phyloP scores from a whole-genome alignment of 73 alveolate genomes.

The Blepharisma stoltei region DNA sequence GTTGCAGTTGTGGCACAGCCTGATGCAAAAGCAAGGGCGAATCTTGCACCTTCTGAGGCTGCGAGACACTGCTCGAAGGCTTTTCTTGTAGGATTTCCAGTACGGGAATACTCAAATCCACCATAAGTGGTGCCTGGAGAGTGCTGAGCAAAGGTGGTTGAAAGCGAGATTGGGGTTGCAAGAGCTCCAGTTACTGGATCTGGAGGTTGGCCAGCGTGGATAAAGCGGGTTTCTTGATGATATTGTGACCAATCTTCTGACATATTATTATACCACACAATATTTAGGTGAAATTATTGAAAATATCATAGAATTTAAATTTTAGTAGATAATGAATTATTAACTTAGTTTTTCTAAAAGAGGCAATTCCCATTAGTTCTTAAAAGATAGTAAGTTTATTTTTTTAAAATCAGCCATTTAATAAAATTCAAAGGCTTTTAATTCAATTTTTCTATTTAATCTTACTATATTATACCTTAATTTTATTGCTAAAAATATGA shows the following conservation, averaged over 20 bases:
- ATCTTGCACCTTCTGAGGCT: slow-evolving; percentile 66
- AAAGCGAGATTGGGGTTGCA: slow-evolving; percentile 67
- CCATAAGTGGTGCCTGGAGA: slow-evolving; percentile 47
- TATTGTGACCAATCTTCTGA: neutral
- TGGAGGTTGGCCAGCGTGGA: slow-evolving; percentile 74
- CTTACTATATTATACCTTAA: too few species aligned
- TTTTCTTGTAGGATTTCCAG: slow-evolving; percentile 74
- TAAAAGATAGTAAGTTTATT: too few species aligned
- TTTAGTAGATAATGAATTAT: too few species aligned
- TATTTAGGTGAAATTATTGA: too few species aligned
- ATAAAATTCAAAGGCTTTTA: too few species aligned
- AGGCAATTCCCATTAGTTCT: too few species aligned
- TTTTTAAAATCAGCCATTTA: too few species aligned
- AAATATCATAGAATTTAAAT: too few species aligned
- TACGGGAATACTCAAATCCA: slow-evolving; percentile 59
- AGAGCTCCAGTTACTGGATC: slow-evolving; percentile 69
- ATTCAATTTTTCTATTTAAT: too few species aligned
- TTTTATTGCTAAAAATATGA: too few species aligned
- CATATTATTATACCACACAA: neutral
- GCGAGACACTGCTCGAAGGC: slow-evolving; percentile 74
- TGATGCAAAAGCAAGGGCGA: slow-evolving; percentile 58
- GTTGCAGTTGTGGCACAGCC: slow-evolving; percentile 61
- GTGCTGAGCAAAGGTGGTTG: slow-evolving; percentile 67
- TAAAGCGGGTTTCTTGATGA: slow-evolving; percentile 51
- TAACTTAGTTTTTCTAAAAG: too few species aligned